Base-by-base conservation (phyloP, 2,329 filamentous ascomycete genomes). In the Monosporascus sp. region DNA sequence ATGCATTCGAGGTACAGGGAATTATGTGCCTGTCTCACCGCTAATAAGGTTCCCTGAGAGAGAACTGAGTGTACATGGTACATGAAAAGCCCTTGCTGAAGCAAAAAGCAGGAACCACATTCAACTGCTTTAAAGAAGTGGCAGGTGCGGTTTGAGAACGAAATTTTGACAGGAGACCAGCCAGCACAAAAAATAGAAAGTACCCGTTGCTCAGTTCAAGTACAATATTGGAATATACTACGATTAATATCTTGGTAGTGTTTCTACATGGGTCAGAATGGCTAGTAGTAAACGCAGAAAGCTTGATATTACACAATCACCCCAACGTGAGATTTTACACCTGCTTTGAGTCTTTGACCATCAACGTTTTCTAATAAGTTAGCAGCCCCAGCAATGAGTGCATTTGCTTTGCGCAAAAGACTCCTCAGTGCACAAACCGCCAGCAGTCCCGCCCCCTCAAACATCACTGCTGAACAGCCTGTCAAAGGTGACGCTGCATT, bases 341-440 rank as follows among this genome's bases (percentile, higher is more conserved):
- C 18, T 46, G 15, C 43, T 7, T 11, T 3, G 24, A 8, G 18
- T n/a, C 25, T 46, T 25, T 46, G 9, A 8, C n/a, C 17, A 17
- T 46, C 22, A 18, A 22, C 14, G 2, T 25, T 8, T 14, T 25
- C 43, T 46, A 46, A 46, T 24, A 46, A n/a, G 11, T n/a, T 27
- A 17, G 14, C 25, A 46, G 43, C 43, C 31, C 17, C 48, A 73
- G 68, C 64, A 18, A 67, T 75, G 67, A 77, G 74, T 61, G 75
- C 75, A 20, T 75, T 76, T 62, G 73, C 75, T 22, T 64, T 75
- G 37, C 67, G 74, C 3, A 71, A 71, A 52, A 70, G 65, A 51
- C 62, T 75, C 3, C 61, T 73, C 48, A 64, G 57, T 56, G 60
- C 62, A 50, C 60, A 58, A 48, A 51, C 44, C 45, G 22, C 41